A percentile compares a stretch with the other conserved stretches of the same genome.
phyloP scores from a whole-genome alignment of 164 flowering plant species.

The Stephania japonica region DNA sequence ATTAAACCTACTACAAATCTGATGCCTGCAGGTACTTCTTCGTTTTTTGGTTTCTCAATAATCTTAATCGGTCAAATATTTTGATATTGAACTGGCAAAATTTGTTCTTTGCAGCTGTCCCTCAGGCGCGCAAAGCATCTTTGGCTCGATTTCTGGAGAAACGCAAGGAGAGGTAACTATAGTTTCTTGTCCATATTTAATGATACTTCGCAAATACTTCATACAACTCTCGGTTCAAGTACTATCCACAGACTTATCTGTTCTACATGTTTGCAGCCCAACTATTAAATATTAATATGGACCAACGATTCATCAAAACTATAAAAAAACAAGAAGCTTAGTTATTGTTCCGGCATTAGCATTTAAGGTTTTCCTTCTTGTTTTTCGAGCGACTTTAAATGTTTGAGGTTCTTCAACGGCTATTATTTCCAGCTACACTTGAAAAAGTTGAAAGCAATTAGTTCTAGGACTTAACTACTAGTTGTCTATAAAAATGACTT shows the following conservation, averaged over 20 bases:
- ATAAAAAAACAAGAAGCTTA: neutral
- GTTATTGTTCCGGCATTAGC: neutral
- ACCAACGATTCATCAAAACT: neutral
- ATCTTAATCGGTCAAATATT: no score
- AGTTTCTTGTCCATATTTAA: neutral
- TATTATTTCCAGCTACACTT: neutral
- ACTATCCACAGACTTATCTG: neutral
- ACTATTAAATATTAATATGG: neutral
- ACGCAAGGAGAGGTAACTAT: conserved; percentile 74
- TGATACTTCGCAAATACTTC: neutral
- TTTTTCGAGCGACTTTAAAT: no score
- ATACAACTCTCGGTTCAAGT: neutral
- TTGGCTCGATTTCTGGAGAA: conserved; percentile 83
- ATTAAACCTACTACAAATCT: conserved; percentile 32
- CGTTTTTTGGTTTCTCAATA: neutral
- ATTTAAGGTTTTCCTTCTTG: neutral
- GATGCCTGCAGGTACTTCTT: conserved; percentile 50
- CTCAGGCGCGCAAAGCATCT: conserved; percentile 87
- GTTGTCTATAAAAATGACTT: neutral
- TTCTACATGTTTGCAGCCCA: neutral
- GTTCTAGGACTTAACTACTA: neutral
- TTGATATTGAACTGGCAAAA: no score
- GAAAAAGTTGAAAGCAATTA: neutral
- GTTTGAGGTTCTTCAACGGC: neutral
- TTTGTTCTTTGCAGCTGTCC: conserved; percentile 42